These are phyloP conservation scores for Aureobasidium leucospermi DNA, from an alignment of 2,329 filamentous ascomycete species.

Conservation along the genomic window DNA sequence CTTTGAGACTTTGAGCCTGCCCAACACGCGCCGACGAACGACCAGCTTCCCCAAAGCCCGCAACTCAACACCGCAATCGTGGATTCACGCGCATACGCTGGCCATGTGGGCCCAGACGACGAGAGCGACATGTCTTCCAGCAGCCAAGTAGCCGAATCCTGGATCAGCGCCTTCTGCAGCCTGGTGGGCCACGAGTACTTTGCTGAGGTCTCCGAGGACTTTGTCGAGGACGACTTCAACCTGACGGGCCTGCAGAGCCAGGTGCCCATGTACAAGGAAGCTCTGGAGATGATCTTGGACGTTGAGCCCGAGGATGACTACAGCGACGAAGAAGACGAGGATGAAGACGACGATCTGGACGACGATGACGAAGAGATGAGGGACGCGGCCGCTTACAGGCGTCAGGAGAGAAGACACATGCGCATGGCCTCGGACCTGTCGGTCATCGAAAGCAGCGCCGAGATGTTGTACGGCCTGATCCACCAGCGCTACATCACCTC, in stretches of 20 bases:
- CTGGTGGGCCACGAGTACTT: slow-evolving; percentile 97
- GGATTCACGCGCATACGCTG: slow-evolving; percentile 8
- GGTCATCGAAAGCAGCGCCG: slow-evolving; percentile 94
- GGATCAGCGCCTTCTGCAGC: slow-evolving; percentile 96
- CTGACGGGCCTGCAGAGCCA: slow-evolving; percentile 90
- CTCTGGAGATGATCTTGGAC: slow-evolving; percentile 97
- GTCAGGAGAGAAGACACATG: slow-evolving; percentile 63
- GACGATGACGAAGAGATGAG: slow-evolving; percentile 52
- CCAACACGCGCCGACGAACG: neutral
- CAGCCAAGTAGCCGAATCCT: slow-evolving; percentile 67
- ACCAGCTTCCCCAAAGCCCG: neutral
- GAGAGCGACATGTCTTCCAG: slow-evolving; percentile 46
- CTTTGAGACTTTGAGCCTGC: neutral
- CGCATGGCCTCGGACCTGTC: slow-evolving; percentile 88
- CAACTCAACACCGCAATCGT: neutral
- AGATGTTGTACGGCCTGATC: slow-evolving; percentile 95
- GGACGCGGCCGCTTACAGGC: slow-evolving; percentile 27
- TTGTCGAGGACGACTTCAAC: slow-evolving; percentile 99
- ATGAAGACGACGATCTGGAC: slow-evolving; percentile 40
- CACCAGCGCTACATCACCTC: slow-evolving; percentile 98
- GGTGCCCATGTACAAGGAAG: slow-evolving; percentile 98
- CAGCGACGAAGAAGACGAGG: slow-evolving; percentile 58
- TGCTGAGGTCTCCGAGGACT: slow-evolving; percentile 96
- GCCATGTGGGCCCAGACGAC: slow-evolving; percentile 4
- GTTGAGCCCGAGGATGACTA: slow-evolving; percentile 91